Evolutionary conservation across 176 grass and related monocot genomes (phyloP), one percentile per base, ranked within the genome.

Genomic region (Oryza punctata): DNA sequence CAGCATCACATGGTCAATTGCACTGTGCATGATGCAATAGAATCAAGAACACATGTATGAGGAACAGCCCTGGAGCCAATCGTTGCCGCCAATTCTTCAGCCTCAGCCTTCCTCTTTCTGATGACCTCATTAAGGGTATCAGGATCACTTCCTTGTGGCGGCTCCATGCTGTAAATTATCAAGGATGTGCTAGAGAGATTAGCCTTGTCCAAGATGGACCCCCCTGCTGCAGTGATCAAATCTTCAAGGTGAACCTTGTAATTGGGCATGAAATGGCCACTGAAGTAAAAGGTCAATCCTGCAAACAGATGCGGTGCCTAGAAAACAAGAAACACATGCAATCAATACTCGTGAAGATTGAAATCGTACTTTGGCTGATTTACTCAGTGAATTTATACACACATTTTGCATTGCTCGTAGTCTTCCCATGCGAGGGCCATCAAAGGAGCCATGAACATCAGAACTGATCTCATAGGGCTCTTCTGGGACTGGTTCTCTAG

Each of bases 21-120:
- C 65, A 87, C 67, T 49, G 78, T 92, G 83, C 93, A 96, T n/a
- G 87, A 83, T 64, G 96, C 96, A 75, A 98, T 96, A 28, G 83
- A 88, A 77, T 99, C 96, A 63, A 99, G 76, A 90, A 99, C 29
- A 89, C 96, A 99, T 63, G 96, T 96, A 74, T 99, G 96, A 75
- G 96, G 72, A 75, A 99, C 65, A 70, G 78, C 87, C 30, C 76
- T 90, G 73, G 85, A 96, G 46, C 77, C 85, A 37, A 80, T 70
- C 6, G 73, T 66, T 23, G 74, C 41, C 46, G 89, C 96, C 86
- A 96, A 76, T 78, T 90, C 84, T 75, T 90, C 73, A 65, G 96
- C 89, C 33, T 96, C 96, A 11, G 82, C 45, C 30, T 63, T 87
- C 76, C 93, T 94, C 85, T 85, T 99, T 19, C 81, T 85, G 35